These are phyloP conservation scores for Ustilago cynodontis DNA, from an alignment of 1,284 basidiomycete species.

Conservation along the genomic window DNA sequence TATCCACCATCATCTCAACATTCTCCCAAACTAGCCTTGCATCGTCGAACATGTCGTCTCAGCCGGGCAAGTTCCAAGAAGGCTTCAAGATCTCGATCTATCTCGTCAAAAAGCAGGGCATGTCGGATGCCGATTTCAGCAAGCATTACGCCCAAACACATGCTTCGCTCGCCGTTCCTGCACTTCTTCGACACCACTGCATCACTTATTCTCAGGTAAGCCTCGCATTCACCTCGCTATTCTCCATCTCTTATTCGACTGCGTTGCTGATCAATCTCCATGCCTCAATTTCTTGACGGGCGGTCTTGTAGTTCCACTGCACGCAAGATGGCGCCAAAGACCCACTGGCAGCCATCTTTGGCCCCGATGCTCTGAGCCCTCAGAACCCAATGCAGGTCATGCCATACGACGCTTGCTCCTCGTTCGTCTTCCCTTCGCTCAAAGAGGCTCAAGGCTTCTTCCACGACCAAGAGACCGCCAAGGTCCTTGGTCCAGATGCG, in stretches of 20 bases:
- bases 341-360: slow-evolving; percentile 18
- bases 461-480: slow-evolving; percentile 20
- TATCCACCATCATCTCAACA: neutral
- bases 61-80: slow-evolving; percentile 1
- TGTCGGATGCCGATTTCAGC: slow-evolving; percentile 22
- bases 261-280: neutral
- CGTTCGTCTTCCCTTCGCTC: slow-evolving; percentile 25
- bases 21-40: neutral
- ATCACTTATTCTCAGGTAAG: slow-evolving; percentile 31
- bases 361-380: slow-evolving; percentile 18
- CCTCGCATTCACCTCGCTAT: neutral
- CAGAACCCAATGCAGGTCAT: slow-evolving; percentile 23
- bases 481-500: slow-evolving; percentile 19
- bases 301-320: slow-evolving; percentile 17
- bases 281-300: neutral
- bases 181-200: slow-evolving; percentile 21
- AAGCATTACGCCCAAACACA: slow-evolving; percentile 21
- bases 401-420: slow-evolving; percentile 29
- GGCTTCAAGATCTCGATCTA: slow-evolving; percentile 22
- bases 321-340: slow-evolving; percentile 13
- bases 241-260: too few species aligned
- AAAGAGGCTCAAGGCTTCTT: slow-evolving; percentile 25
- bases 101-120: slow-evolving; percentile 29
- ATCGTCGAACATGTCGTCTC: neutral
- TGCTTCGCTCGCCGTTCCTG: slow-evolving; percentile 19